Evolutionary conservation across 768 basidiomycete species (phyloP), one percentile per base, ranked within the genome.

Genomic region (Lentinula raphanica): DNA sequence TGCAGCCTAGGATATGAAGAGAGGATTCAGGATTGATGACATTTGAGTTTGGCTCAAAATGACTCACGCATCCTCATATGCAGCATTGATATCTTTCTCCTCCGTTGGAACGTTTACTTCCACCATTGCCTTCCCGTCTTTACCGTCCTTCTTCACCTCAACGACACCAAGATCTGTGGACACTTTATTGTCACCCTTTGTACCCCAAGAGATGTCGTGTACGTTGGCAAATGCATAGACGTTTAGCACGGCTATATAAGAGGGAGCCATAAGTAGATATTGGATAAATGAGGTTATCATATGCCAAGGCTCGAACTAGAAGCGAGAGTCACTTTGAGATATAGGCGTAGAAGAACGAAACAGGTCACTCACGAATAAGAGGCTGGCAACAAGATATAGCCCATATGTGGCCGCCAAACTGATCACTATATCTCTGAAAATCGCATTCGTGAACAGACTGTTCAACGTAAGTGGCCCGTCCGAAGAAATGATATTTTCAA

Each of bases 281-380:
- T 94, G 96, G n/a, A 94, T 27, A 73, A 98, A 95, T 5, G 90
- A 92, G 0, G 97, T 98, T 66, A 99, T 79, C 93, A 99, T 91
- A 69, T 99, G 97, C 93, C 94, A 97, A 2, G 96, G 96, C 64
- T 98, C 94, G 64, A 97, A 86, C 86, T 96, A 13, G 32, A 13
- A 40, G 6, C n/a, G n/a, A 48, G 66, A 54, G 55, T n/a, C 29
- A 36, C 9, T 46, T 49, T 35, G 28, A 60, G 29, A 59, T 44
- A 49, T 29, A 35, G n/a, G 5, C 15, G 28, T 35, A 31, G 32
- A 15, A 25, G 11, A 11, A 17, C 15, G 6, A 54, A 44, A 60
- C 36, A 46, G 5, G n/a, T 60, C 8, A 82, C 94, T 66, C 67
- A 94, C 91, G 73, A 94, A 94, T 49, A 95, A 79, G 9, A 98